Evolutionary conservation across 75 land plant species (phyloP), one percentile per base, ranked within the genome.

Genomic region (Selaginella moellendorffii): DNA sequence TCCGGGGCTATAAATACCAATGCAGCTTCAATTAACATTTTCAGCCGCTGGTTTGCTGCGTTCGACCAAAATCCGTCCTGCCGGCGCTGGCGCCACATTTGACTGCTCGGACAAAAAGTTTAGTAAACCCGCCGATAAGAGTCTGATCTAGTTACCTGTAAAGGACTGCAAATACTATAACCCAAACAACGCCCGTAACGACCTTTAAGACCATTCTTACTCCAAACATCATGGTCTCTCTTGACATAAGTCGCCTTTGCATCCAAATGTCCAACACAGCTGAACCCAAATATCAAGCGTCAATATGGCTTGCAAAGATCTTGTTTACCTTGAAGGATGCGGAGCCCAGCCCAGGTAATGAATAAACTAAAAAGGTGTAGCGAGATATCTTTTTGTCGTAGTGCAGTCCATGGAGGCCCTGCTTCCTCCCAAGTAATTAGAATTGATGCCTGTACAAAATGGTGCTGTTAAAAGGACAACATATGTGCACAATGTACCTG

Each of bases 131-230:
- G n/a, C n/a, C n/a, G n/a, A n/a, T n/a, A n/a, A n/a, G n/a, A n/a
- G n/a, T n/a, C n/a, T n/a, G n/a, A n/a, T n/a, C n/a, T 46, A 46
- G 2, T 19, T 56, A 88, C 54, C 84, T 81, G 69, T 85, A 91
- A 25, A 85, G 78, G 0, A 85, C 74, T 27, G 60, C 66, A 62
- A 88, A 91, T 5, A 78, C 73, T 2, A 85, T 8, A 52, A 75
- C 72, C 97, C 97, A 91, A 0, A 51, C 76, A 0, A 71, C 65
- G 0, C 88, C 85, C 54, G 72, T 82, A 19, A 85, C 53, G 56
- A 65, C 65, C 71, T 91, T 91, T 64, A 88, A 28, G 8, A 88
- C 61, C 97, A 91, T 85, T 62, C 97, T 71, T 28, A 88, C 65
- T 1, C 85, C 84, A 42, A 74, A 70, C 67, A 65, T 56, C 59